A percentile compares a stretch with the other conserved stretches of the same genome.
These are phyloP conservation scores for Aspergillus novofumigatus DNA, from an alignment of 2,329 filamentous ascomycete species.

Conservation along the genomic window DNA sequence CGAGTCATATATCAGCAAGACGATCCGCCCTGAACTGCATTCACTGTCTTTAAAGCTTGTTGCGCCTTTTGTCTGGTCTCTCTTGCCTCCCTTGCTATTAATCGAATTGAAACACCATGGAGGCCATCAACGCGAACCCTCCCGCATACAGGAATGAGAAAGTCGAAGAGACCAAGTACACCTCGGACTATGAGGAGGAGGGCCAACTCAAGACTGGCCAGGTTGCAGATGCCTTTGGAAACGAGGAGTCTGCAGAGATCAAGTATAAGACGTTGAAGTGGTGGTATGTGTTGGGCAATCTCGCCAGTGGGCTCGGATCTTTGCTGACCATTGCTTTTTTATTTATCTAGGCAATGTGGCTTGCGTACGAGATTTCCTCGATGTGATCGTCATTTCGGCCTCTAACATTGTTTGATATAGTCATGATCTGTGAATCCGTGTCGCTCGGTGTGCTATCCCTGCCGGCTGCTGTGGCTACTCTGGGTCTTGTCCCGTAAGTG, in stretches of 20 bases:
- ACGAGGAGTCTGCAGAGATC: slow-evolving; percentile 36
- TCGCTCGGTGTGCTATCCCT: slow-evolving; percentile 53
- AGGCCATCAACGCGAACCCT: not conserved
- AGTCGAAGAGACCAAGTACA: not conserved
- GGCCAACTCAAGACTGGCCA: not conserved
- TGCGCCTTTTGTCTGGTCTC: not conserved
- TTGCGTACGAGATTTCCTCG: slow-evolving; percentile 25
- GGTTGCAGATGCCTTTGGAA: slow-evolving; percentile 26
- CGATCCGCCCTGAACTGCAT: not conserved
- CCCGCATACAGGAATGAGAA: not conserved
- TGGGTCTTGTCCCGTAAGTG: slow-evolving; percentile 49
- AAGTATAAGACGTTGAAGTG: slow-evolving; percentile 48
- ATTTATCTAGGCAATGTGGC: slow-evolving; percentile 31
- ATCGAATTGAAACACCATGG: not conserved
- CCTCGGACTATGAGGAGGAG: not conserved
- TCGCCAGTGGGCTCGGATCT: too few relatives aligned
- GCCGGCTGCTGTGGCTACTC: slow-evolving; percentile 46
- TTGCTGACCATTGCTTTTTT: not conserved
- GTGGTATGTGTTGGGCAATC: slow-evolving; percentile 18
- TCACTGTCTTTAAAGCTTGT: not conserved
- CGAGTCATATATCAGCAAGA: not conserved
- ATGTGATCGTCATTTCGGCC: not conserved
- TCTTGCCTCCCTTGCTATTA: not conserved
- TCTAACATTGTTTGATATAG: slow-evolving; percentile 10
- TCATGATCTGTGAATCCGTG: slow-evolving; percentile 56